A percentile compares a stretch with the other conserved stretches of the same genome.
Evolutionary conservation across 2,329 filamentous ascomycete species (phyloP).

Genomic region (Cladosporium sp.): DNA sequence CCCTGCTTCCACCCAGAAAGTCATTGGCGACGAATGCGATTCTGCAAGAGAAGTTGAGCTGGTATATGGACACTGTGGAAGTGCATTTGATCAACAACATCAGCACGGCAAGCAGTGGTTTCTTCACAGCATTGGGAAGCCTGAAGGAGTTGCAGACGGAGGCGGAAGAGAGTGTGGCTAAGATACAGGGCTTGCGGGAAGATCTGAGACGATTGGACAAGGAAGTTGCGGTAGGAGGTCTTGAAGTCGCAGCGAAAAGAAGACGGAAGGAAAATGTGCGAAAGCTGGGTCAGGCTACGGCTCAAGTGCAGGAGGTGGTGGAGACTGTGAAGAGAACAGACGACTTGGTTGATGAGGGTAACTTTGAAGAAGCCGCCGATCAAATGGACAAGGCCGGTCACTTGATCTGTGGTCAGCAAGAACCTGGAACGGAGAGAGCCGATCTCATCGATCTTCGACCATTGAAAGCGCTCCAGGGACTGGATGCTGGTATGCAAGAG

Average conservation of each 20-base stretch:
- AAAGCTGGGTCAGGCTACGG: conserved; percentile 77
- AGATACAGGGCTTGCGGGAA: conserved; percentile 76
- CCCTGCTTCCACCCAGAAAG: conserved; percentile 64
- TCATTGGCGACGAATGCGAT: conserved; percentile 95
- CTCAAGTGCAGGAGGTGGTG: conserved; percentile 78
- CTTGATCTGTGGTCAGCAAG: conserved; percentile 72
- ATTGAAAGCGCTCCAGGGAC: conserved; percentile 76
- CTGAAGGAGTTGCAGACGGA: conserved; percentile 88
- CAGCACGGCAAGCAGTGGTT: conserved; percentile 90
- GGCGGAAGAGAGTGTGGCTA: conserved; percentile 83
- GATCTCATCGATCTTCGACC: conserved; percentile 68
- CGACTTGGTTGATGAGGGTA: conserved; percentile 75
- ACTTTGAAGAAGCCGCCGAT: conserved; percentile 77
- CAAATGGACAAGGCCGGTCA: conserved; percentile 76
- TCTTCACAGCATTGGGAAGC: conserved; percentile 91
- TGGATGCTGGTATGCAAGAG: conserved; percentile 73
- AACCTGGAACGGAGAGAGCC: conserved; percentile 36
- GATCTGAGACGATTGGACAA: conserved; percentile 80
- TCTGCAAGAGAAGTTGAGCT: conserved; percentile 94
- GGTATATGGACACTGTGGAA: conserved; percentile 99
- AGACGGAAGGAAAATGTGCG: conserved; percentile 80
- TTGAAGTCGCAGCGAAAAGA: conserved; percentile 82
- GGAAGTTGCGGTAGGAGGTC: conserved; percentile 80
- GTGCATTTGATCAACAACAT: conserved; percentile 96
- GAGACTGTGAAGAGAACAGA: conserved; percentile 75